These are phyloP conservation scores for Saposhnikovia divaricata DNA, from an alignment of 129 eudicot genomes.

Conservation along the genomic window DNA sequence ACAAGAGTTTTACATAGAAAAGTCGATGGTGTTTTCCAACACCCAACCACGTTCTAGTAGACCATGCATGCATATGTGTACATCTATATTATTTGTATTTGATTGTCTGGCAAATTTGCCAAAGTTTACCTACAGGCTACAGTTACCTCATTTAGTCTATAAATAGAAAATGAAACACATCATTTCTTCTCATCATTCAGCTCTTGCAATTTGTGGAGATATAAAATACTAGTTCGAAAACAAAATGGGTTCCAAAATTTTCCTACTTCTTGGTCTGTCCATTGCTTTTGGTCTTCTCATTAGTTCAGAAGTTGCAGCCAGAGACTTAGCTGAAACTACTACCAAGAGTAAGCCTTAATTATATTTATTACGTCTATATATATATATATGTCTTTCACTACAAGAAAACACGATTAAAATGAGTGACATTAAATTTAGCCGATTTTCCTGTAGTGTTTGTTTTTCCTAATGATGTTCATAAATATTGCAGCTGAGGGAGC, in stretches of 20 bases:
- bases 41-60: constrained; percentile 3
- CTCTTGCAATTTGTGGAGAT: background rate
- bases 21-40: background rate
- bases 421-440: too few species aligned
- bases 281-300: constrained; percentile 10
- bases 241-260: constrained; percentile 7
- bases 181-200: background rate
- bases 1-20: background rate
- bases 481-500: background rate
- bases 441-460: too few species aligned
- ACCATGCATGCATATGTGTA: background rate
- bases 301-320: constrained; percentile 13
- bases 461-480: background rate
- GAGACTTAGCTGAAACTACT: constrained; percentile 11
- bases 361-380: background rate
- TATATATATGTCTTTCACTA: too few species aligned
- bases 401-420: too few species aligned
- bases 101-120: too few species aligned
- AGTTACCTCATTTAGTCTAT: background rate
- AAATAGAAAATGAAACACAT: background rate
- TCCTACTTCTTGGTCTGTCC: background rate
- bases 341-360: background rate
- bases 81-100: too few species aligned
- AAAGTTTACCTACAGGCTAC: background rate
- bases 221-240: background rate